These are phyloP conservation scores for Chlamydomonas applanata DNA, from an alignment of 139 green algal genomes.

Conservation along the genomic window DNA sequence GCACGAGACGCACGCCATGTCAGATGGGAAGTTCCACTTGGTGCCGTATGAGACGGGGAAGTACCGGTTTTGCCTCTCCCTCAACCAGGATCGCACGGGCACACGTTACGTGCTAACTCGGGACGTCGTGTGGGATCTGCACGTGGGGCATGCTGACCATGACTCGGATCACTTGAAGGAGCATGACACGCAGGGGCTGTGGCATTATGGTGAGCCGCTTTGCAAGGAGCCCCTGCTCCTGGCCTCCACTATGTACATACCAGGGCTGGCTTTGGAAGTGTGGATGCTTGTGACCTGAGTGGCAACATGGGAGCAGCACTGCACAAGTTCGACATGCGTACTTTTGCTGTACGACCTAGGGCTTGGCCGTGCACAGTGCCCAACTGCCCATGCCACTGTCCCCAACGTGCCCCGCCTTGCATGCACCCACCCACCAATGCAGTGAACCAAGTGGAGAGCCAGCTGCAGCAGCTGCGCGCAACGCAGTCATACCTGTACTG, in stretches of 20 bases:
- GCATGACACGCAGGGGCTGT: slow-evolving; percentile 48
- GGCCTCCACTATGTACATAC: too few relatives aligned
- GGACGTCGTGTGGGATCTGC: slow-evolving; percentile 54
- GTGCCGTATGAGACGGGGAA: slow-evolving; percentile 50
- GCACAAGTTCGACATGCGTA: too few relatives aligned
- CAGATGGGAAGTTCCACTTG: slow-evolving; percentile 50
- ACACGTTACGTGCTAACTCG: slow-evolving; percentile 26
- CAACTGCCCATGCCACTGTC: too few relatives aligned
- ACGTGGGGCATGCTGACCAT: slow-evolving; percentile 38
- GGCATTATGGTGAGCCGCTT: slow-evolving; percentile 32
- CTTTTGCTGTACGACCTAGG: too few relatives aligned
- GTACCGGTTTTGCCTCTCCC: slow-evolving; percentile 53
- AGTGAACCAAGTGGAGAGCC: slow-evolving; percentile 50
- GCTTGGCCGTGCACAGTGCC: neutral
- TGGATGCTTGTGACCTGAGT: too few relatives aligned
- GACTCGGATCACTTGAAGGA: slow-evolving; percentile 41
- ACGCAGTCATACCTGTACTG: slow-evolving; percentile 59
- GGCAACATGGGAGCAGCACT: too few relatives aligned
- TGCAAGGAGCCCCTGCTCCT: too few relatives aligned
- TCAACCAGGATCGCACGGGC: slow-evolving; percentile 18
- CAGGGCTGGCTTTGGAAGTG: too few relatives aligned
- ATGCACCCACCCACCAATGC: slow-evolving; percentile 11
- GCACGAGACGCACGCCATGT: slow-evolving; percentile 23
- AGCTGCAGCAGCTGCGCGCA: slow-evolving; percentile 43
- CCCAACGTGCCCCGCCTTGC: neutral